Evolutionary conservation across 2,329 filamentous ascomycete genomes (phyloP), one percentile per base, ranked within the genome.

Genomic region (Alternaria sp.): DNA sequence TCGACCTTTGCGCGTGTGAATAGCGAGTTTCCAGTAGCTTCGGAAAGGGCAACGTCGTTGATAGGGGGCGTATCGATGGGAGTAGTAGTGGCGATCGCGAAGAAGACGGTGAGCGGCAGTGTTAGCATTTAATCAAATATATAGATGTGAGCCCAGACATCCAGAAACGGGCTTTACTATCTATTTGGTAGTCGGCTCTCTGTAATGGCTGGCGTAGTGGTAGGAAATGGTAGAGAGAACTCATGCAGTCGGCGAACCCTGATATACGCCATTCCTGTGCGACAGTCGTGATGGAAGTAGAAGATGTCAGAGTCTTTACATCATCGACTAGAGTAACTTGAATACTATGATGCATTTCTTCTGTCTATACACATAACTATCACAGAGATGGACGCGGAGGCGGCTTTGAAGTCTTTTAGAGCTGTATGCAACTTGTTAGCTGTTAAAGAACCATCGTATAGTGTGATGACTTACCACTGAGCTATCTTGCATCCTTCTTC

Each of bases 111-210:
- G n/a, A 20, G 1, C 38, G 9, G 10, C 8, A 40, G n/a, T 11
- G 9, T 40, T 40, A 40, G n/a, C n/a, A 40, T 40, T 2, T 11
- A 1, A 11, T 18, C 4, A 40, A 3, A 40, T 40, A 0, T 14
- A 4, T 18, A 11, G 1, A 18, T 11, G 1, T 20, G 2, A 9
- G 5, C 8, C 2, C 5, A 20, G 38, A 20, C 18, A 9, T 0
- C 12, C 0, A 11, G 6, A 2, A 20, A 9, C 2, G 4, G 11
- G 8, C 4, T 20, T 2, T 40, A 5, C 2, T 18, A 5, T 18
- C 9, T 40, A 3, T 0, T n/a, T 20, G 3, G 9, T 40, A 5
- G 9, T 9, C 1, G n/a, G n/a, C 10, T 1, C 9, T 40, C 18
- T 11, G 8, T 40, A 0, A 5, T 20, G 8, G 38, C n/a, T 14